These are phyloP conservation scores for Conidiobolus incongruus DNA, from an alignment of 371 early-diverging fungal species.

Conservation along the genomic window DNA sequence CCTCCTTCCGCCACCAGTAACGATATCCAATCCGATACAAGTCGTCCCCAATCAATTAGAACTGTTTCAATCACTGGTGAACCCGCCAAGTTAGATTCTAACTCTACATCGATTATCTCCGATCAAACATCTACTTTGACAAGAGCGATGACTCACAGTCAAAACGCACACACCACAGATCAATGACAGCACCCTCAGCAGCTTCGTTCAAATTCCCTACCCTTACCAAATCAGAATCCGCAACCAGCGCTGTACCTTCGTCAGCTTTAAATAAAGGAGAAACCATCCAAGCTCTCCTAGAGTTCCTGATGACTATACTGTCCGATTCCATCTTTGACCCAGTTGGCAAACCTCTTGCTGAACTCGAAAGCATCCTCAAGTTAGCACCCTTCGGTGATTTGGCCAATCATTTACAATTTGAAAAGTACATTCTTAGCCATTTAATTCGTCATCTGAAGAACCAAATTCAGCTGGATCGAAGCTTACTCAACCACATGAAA, in stretches of 20 bases:
- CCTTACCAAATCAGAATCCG: neutral
- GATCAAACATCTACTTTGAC: neutral
- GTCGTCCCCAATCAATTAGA: no score
- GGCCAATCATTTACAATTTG: constrained; percentile 18
- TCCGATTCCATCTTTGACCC: constrained; percentile 27
- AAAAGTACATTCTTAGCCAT: constrained; percentile 29
- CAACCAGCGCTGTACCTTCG: neutral
- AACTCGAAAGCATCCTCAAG: constrained; percentile 18
- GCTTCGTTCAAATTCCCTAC: neutral
- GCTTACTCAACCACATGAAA: constrained; percentile 16
- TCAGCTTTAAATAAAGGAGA: constrained; percentile 6
- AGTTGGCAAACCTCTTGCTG: constrained; percentile 14
- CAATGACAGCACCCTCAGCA: neutral
- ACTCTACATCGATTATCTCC: no score
- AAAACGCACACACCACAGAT: constrained; percentile 1
- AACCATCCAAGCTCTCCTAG: constrained; percentile 17
- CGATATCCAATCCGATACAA: no score
- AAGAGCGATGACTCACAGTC: neutral
- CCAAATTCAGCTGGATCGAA: constrained; percentile 16
- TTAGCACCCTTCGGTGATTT: constrained; percentile 8
- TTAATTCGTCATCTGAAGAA: constrained; percentile 27
- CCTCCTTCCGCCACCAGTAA: no score
- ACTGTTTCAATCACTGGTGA: no score
- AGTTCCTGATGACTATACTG: constrained; percentile 25
- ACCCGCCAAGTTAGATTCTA: no score